These are phyloP conservation scores for Monosporascus sp. DNA, from an alignment of 2,329 filamentous ascomycete species.

Conservation along the genomic window DNA sequence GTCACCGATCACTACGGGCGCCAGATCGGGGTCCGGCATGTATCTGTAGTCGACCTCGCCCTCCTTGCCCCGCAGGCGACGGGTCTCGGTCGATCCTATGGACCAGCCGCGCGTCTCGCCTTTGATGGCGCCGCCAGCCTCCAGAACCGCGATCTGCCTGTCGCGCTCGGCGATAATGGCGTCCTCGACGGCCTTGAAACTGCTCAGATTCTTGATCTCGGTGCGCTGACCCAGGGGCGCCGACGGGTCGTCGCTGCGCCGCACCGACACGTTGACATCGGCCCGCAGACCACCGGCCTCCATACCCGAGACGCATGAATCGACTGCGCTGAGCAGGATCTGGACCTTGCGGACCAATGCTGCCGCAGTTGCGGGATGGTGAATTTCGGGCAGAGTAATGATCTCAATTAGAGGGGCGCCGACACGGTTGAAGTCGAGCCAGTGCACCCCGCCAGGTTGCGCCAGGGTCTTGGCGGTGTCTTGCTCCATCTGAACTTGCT, in stretches of 20 bases:
- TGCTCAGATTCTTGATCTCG: conserved; percentile 96
- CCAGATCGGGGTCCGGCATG: conserved; percentile 93
- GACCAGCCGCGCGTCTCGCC: conserved; percentile 95
- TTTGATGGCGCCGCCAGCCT: conserved; percentile 66
- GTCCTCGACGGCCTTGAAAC: conserved; percentile 91
- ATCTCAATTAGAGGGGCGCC: conserved; percentile 91
- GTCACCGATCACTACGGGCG: conserved; percentile 67
- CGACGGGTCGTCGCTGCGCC: conserved; percentile 42
- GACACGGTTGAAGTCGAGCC: conserved; percentile 91
- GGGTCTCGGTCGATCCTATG: conserved; percentile 75
- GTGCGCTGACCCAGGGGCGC: conserved; percentile 71
- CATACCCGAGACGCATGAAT: conserved; percentile 88
- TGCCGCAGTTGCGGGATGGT: conserved; percentile 79
- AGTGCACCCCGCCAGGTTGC: conserved; percentile 64
- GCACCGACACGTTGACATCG: conserved; percentile 92
- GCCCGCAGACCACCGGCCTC: conserved; percentile 85
- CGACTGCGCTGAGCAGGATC: conserved; percentile 68
- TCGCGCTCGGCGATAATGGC: conserved; percentile 88
- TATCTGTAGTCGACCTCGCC: conserved; percentile 97
- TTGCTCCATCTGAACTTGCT: conserved; percentile 95
- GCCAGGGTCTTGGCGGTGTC: conserved; percentile 93
- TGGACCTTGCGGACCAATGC: conserved; percentile 88
- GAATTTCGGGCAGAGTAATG: conserved; percentile 85
- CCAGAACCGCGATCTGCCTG: conserved; percentile 76
- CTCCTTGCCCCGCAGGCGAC: conserved; percentile 81